phyloP scores from a whole-genome alignment of 73 alveolate species.

The Paramecium pentaurelia region DNA sequence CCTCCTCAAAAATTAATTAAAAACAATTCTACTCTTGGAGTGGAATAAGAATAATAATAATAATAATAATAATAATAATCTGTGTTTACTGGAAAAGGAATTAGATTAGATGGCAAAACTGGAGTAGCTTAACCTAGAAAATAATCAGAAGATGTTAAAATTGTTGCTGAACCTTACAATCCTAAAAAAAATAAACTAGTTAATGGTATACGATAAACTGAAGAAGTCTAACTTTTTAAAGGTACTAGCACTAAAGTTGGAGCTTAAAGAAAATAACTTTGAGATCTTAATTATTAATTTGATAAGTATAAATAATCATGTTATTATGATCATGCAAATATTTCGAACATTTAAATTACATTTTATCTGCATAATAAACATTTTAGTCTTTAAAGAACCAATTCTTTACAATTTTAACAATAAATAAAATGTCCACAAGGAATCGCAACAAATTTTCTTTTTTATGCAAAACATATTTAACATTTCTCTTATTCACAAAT shows the following conservation, averaged over 20 bases:
- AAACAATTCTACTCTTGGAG: constrained; percentile 62
- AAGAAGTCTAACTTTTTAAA: not conserved
- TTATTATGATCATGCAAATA: not conserved
- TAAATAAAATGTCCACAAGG: constrained; percentile 47
- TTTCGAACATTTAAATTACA: not conserved
- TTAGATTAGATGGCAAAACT: constrained; percentile 85
- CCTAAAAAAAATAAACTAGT: constrained; percentile 87
- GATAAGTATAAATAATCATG: not conserved
- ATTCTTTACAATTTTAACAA: not conserved
- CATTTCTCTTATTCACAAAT: constrained; percentile 24
- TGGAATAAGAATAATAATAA: constrained; percentile 49
- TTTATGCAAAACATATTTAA: not conserved
- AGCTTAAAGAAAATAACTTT: not conserved
- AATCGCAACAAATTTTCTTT: not conserved
- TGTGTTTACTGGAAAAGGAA: constrained; percentile 70
- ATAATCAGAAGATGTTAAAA: constrained; percentile 66
- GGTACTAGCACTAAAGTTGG: not conserved
- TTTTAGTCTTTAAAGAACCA: not conserved
- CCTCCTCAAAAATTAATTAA: constrained; percentile 67
- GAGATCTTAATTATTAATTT: not conserved
- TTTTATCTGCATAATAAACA: not conserved
- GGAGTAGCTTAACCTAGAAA: constrained; percentile 65
- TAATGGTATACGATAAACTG: constrained; percentile 67
- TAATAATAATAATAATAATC: constrained; percentile 67
- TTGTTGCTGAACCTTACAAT: constrained; percentile 75